Percentiles rank a stretch among this genome's conserved stretches.
Conservation (phyloP, 2,329 filamentous ascomycete species). For the Aspergillus sp. region DNA sequence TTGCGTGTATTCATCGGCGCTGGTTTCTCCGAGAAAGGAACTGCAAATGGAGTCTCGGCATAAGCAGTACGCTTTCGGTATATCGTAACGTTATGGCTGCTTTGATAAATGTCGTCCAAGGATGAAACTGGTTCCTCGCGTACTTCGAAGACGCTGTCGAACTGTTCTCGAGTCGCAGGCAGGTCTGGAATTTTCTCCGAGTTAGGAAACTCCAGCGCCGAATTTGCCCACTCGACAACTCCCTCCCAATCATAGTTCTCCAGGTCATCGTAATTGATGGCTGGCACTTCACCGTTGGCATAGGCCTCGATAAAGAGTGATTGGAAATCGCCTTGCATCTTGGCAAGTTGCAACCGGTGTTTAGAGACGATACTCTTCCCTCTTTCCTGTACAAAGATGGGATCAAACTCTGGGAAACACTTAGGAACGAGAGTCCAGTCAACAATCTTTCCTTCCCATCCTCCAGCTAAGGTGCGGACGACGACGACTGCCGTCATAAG, state of each 20-base stretch:
- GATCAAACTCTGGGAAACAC: constrained; percentile 41
- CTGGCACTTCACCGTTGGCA: constrained; percentile 40
- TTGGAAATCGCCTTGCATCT: constrained; percentile 49
- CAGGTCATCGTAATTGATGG: constrained; percentile 45
- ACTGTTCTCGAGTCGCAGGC: constrained; percentile 43
- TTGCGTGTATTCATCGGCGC: constrained; percentile 11
- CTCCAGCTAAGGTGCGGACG: constrained; percentile 46
- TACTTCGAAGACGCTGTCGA: constrained; percentile 43
- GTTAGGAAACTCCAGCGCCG: constrained; percentile 39
- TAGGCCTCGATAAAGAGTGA: constrained; percentile 47
- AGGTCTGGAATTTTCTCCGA: constrained; percentile 39
- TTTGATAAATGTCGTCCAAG: constrained; percentile 37
- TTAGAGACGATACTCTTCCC: constrained; percentile 38
- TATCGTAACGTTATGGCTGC: constrained; percentile 30
- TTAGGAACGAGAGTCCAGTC: constrained; percentile 47
- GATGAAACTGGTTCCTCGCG: constrained; percentile 32
- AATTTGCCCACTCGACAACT: constrained; percentile 47
- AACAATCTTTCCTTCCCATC: constrained; percentile 39
- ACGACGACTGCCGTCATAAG: constrained; percentile 45
- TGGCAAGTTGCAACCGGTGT: constrained; percentile 40
- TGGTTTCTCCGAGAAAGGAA: constrained; percentile 19
- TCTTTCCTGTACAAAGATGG: constrained; percentile 36
- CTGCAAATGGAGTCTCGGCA: constrained; percentile 36
- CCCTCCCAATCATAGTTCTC: constrained; percentile 46
- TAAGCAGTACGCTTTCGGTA: constrained; percentile 34